Base-by-base conservation (phyloP, 2,329 filamentous ascomycete species). In the Samsoniella hepiali region DNA sequence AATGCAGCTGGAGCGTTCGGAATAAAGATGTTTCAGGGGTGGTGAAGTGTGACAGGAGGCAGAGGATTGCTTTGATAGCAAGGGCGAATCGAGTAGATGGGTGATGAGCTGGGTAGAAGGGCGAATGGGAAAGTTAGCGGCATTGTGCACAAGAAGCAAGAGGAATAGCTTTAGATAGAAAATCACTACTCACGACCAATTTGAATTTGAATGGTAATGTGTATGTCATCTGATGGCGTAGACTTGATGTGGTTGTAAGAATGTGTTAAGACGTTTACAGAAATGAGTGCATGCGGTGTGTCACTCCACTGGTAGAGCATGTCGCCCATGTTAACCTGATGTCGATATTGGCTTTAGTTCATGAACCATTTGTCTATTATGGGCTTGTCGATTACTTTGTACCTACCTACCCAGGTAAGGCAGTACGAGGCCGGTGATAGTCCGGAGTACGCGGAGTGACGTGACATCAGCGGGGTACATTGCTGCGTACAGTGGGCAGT, bases 1-100 rank as follows among this genome's bases (percentile, higher is more conserved):
- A 55, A 65, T 36, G 68, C 57, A n/a, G 55, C 61, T 64, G 65
- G 64, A 55, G 38, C 65, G 49, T 63, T 63, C 56, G 66, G 65
- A 50, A 63, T 17, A 63, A 62, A 36, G 59, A 68, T 44, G 42
- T 63, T 56, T 66, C 64, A 65, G 56, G 57, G 64, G 49, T 65
- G 56, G 42, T 65, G 62, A 63, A 29, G 10, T 50, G 45, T 13
- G 10, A 36, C 15, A 13, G 55, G 7, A 58, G 36, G 8, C 55
- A 15, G 29, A 29, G 29, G 9, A 5, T 27, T 34, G 15, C 3
- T 11, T 38, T 29, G 10, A 55, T 38, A 5, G 22, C 17, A 8
- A 27, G 29, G 31, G 27, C 11, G 22, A 34, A 45, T 32, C 34
- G 29, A 31, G 34, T 10, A 3, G 8, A 22, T 22, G 3, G 51